phyloP scores from a whole-genome alignment of 2,329 filamentous ascomycete genomes.

The Corniculantispora saksenae region DNA sequence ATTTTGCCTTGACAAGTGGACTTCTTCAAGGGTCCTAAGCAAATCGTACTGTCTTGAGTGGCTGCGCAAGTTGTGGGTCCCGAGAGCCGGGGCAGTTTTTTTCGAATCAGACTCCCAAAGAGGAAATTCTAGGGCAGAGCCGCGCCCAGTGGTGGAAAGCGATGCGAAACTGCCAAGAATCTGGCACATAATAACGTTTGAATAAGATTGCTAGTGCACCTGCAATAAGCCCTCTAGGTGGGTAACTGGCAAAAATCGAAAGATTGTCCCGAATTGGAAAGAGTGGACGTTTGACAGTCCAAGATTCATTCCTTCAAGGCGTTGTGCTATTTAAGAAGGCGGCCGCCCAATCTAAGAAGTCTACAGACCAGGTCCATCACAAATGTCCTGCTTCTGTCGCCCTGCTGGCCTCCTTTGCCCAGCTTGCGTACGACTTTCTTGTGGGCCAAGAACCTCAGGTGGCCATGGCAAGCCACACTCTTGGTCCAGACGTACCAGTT shows the following conservation, averaged over 20 bases:
- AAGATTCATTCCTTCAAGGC: neutral
- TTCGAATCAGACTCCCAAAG: slow-evolving; percentile 12
- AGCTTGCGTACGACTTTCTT: no score
- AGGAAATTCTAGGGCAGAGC: slow-evolving; percentile 3
- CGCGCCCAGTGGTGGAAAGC: neutral
- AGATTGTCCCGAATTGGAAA: neutral
- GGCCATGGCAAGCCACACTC: no score
- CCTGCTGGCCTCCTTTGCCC: no score
- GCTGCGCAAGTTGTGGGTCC: neutral
- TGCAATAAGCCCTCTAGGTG: neutral
- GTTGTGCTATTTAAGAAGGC: neutral
- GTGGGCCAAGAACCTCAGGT: no score
- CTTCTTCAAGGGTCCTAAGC: neutral
- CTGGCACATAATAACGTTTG: neutral
- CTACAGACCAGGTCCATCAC: no score
- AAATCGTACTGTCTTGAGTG: no score
- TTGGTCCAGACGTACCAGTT: no score
- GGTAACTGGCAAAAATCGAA: neutral
- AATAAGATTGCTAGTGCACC: neutral
- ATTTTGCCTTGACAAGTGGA: neutral
- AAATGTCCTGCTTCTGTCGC: no score
- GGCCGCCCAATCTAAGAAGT: no score
- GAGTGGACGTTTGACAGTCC: no score
- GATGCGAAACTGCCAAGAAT: slow-evolving; percentile 6
- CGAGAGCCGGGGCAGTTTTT: neutral